Conservation (phyloP, 768 basidiomycete genomes). For the Leccinum disarticulatum region DNA sequence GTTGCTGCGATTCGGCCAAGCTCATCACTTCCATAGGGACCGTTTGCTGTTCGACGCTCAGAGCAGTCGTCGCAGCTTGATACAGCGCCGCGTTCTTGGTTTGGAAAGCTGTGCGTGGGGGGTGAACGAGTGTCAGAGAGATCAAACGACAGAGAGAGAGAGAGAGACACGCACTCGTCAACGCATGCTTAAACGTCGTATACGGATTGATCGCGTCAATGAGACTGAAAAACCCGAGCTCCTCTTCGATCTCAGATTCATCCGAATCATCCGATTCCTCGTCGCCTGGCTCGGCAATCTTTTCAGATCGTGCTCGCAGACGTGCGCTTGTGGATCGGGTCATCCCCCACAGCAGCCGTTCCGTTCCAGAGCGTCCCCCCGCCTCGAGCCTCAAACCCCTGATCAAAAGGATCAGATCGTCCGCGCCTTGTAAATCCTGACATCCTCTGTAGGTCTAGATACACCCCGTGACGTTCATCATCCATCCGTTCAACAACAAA, state of each 20-base stretch:
- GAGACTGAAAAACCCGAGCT: constrained; percentile 82
- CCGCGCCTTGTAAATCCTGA: constrained; percentile 84
- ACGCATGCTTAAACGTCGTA: constrained; percentile 70
- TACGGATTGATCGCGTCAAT: constrained; percentile 81
- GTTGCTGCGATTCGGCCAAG: constrained; percentile 49
- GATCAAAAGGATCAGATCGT: constrained; percentile 7
- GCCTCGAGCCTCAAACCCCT: no score
- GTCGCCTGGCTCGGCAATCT: constrained; percentile 26
- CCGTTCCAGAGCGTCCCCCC: no score
- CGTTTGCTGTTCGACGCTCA: constrained; percentile 76
- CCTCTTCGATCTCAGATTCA: constrained; percentile 72
- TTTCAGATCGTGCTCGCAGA: constrained; percentile 61
- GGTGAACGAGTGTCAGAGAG: background rate
- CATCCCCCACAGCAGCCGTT: background rate
- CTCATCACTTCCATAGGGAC: constrained; percentile 84
- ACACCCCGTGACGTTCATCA: background rate
- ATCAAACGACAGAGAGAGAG: no score
- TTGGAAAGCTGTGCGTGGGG: constrained; percentile 58
- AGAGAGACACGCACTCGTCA: constrained; percentile 52
- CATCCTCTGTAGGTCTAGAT: constrained; percentile 63
- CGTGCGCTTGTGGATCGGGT: constrained; percentile 53
- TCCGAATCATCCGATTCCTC: constrained; percentile 43
- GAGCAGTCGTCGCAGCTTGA: constrained; percentile 68
- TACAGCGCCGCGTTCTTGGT: constrained; percentile 65
- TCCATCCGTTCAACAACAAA: background rate